Evolutionary conservation across 164 flowering plant genomes (phyloP).

Genomic region (Aristolochia contorta): DNA sequence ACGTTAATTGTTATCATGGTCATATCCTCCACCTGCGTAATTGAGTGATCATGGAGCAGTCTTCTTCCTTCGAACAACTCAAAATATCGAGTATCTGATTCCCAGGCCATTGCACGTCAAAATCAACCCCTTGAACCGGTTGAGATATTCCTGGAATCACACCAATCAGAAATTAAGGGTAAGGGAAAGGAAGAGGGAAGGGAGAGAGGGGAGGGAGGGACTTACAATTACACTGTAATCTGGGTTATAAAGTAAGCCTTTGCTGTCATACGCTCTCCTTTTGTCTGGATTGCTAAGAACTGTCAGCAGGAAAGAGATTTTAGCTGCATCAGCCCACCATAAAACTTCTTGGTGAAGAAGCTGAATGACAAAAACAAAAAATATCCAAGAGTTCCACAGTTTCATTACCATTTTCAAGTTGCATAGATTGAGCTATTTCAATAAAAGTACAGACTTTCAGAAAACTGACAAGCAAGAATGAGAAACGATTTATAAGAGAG

Average conservation of each 20-base stretch:
- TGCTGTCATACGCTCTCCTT: conserved; percentile 68
- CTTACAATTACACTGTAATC: conserved; percentile 58
- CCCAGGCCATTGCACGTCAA: conserved; percentile 96
- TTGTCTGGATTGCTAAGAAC: conserved; percentile 76
- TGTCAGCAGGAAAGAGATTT: conserved; percentile 20
- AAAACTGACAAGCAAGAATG: no score
- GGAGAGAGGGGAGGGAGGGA: background rate
- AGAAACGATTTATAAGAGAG: no score
- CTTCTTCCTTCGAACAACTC: background rate
- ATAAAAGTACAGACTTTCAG: no score
- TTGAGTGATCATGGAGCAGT: no score
- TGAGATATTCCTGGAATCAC: conserved; percentile 65
- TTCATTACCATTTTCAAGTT: no score
- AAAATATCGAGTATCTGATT: conserved; percentile 60
- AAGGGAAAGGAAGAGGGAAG: background rate
- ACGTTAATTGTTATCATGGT: no score
- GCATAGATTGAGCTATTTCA: no score
- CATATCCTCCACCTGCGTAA: no score
- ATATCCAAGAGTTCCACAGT: background rate
- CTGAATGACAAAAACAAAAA: background rate
- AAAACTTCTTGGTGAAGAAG: background rate
- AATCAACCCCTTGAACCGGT: conserved; percentile 73
- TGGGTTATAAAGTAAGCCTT: conserved; percentile 38
- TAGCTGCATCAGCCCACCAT: background rate
- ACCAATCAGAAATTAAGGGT: background rate